These are phyloP conservation scores for Collybiopsis confluens DNA, from an alignment of 768 basidiomycete species.

Conservation along the genomic window DNA sequence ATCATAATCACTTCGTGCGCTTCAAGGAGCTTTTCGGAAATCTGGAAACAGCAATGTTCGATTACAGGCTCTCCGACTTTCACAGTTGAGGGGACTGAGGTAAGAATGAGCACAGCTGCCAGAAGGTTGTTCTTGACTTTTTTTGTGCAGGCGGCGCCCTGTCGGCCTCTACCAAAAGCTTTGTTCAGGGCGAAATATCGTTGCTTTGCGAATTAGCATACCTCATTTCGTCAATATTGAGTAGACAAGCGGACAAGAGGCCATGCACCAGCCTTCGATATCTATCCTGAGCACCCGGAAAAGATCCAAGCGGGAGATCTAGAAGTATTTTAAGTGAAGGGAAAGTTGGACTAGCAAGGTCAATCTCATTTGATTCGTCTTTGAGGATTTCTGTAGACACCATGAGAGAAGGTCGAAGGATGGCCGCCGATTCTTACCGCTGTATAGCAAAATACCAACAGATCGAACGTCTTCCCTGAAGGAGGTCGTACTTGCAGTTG, in stretches of 20 bases:
- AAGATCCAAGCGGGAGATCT: constrained; percentile 40
- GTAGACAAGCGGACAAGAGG: constrained; percentile 77
- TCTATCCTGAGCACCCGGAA: constrained; percentile 40
- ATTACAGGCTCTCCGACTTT: constrained; percentile 70
- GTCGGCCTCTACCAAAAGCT: constrained; percentile 57
- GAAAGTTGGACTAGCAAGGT: constrained; percentile 76
- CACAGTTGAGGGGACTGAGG: constrained; percentile 63
- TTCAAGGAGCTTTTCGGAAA: constrained; percentile 76
- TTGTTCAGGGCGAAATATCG: constrained; percentile 4
- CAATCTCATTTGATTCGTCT: constrained; percentile 78
- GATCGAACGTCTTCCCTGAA: constrained; percentile 75
- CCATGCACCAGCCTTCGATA: constrained; percentile 70
- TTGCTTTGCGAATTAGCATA: constrained; percentile 26
- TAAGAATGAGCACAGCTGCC: constrained; percentile 80
- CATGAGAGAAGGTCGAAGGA: constrained; percentile 5
- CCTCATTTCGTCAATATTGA: constrained; percentile 92
- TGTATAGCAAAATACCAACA: constrained; percentile 75
- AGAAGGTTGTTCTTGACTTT: constrained; percentile 92
- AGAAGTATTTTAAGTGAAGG: constrained; percentile 76
- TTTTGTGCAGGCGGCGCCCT: constrained; percentile 67
- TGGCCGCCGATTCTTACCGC: constrained; percentile 41
- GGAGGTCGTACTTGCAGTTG: constrained; percentile 46
- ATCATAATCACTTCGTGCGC: constrained; percentile 54
- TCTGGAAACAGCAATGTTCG: constrained; percentile 81
- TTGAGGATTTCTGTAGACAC: constrained; percentile 63